These are phyloP conservation scores for Beauveria medogensis DNA, from an alignment of 2,329 filamentous ascomycete species.

Conservation along the genomic window DNA sequence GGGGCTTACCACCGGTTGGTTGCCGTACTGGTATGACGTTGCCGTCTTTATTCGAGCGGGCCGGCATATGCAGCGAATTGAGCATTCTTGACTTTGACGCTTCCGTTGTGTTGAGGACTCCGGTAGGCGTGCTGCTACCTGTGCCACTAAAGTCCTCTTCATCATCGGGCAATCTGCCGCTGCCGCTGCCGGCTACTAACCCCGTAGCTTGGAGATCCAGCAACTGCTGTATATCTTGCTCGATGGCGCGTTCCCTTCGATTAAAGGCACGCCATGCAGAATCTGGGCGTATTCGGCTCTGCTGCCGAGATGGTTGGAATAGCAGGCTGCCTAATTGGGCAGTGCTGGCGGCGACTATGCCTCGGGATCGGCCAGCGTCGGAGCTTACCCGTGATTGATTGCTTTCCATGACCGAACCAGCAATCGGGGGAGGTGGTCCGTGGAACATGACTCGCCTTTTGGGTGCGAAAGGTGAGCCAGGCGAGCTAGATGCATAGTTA, in stretches of 20 bases:
- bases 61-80: slow-evolving; percentile 34
- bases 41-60: slow-evolving; percentile 31
- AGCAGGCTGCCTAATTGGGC: slow-evolving; percentile 25
- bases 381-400: slow-evolving; percentile 12
- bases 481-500: slow-evolving; percentile 19
- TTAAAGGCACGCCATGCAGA: slow-evolving; percentile 39
- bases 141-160: slow-evolving; percentile 29
- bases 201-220: slow-evolving; percentile 42
- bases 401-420: slow-evolving; percentile 31
- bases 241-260: slow-evolving; percentile 36
- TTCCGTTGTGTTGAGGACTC: slow-evolving; percentile 30
- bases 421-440: slow-evolving; percentile 45
- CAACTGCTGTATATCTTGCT: slow-evolving; percentile 39
- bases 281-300: slow-evolving; percentile 27
- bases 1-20: slow-evolving; percentile 38
- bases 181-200: slow-evolving; percentile 28
- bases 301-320: slow-evolving; percentile 26
- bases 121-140: slow-evolving; percentile 34
- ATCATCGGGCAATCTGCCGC: slow-evolving; percentile 15
- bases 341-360: slow-evolving; percentile 16
- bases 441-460: slow-evolving; percentile 32
- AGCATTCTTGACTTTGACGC: slow-evolving; percentile 32
- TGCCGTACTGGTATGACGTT: slow-evolving; percentile 55
- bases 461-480: slow-evolving; percentile 24
- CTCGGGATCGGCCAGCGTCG: slow-evolving; percentile 14